Base-by-base conservation (phyloP, 768 basidiomycete species). In the Chalciporus pseudorubinellus region DNA sequence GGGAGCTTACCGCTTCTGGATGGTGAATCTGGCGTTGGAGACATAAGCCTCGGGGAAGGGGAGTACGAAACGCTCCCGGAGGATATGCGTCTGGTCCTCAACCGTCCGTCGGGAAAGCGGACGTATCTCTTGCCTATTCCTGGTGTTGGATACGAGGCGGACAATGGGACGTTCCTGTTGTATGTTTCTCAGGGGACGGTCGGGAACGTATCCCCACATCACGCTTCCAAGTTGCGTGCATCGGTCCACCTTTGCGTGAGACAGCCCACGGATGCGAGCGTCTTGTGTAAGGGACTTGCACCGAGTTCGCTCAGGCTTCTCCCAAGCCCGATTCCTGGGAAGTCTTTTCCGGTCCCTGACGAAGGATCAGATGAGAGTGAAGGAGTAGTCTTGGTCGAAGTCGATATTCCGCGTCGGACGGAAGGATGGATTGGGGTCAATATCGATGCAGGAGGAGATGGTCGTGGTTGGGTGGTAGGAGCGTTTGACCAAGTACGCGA, bases 311-410 rank as follows among this genome's bases (percentile, higher is more conserved):
- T 88, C 22, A 83, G 77, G 61, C 76, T 89, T 7, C 70, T 92
- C 8, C 90, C 90, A 1, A 76, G 76, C 57, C 82, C 86, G 21
- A 59, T 74, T 10, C 71, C 74, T 11, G 80, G 75, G 3, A 69
- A 66, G 38, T 66, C 72, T 11, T 91, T 90, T 58, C 90, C 89
- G 6, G 69, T 79, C 0, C 85, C 87, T 13, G 67, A 79, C 14
- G 83, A 85, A 66, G 89, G 89, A 0, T 65, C 78, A 0, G 86
- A 88, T 46, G 87, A 92, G 63, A 86, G 84, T 9, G 88, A 89
- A 50, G 88, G 87, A 0, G 72, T 85, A 2, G 84, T 84, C 4
- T 68, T 84, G 21, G 89, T 80, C 59, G 83, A 86, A 60, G 78
- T 76, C 10, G 67, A 74, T 36, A 39, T 85, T 16, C 58, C 67